Conservation (phyloP, 1,284 basidiomycete species). For the Rhodotorula glutinis region DNA sequence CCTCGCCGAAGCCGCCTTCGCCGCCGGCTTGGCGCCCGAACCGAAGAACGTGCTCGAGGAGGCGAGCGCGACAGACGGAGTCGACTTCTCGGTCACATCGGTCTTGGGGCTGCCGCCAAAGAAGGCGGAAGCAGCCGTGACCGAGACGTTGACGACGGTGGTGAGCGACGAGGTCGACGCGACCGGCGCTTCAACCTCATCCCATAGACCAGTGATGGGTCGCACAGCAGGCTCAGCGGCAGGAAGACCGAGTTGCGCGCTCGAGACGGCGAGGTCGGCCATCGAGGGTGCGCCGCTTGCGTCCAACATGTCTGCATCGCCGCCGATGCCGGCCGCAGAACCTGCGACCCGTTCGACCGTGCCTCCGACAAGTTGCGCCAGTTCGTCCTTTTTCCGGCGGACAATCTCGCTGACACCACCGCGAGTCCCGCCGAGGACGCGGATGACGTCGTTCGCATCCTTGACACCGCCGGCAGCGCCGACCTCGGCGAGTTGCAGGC, state of each 20-base stretch:
- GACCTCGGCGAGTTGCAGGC: constrained; percentile 65
- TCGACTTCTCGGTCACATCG: not conserved
- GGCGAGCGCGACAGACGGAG: constrained; percentile 27
- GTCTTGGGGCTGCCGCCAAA: constrained; percentile 39
- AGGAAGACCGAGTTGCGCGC: constrained; percentile 7
- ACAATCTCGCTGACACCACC: constrained; percentile 54
- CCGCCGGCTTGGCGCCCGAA: not conserved
- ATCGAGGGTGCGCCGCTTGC: not conserved
- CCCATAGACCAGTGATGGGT: constrained; percentile 33
- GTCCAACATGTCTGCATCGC: constrained; percentile 20
- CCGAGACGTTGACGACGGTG: constrained; percentile 11
- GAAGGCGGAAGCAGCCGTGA: constrained; percentile 43
- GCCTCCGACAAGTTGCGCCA: constrained; percentile 28
- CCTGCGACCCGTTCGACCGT: constrained; percentile 52
- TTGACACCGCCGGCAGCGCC: constrained; percentile 52
- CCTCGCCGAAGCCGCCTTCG: constrained; percentile 43
- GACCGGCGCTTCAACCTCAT: constrained; percentile 1
- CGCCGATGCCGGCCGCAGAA: constrained; percentile 14
- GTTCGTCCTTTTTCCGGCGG: constrained; percentile 32
- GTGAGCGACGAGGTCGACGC: constrained; percentile 27
- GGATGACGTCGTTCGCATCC: constrained; percentile 59
- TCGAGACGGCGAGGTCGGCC: not conserved
- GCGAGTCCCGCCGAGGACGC: constrained; percentile 9
- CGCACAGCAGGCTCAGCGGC: constrained; percentile 24
- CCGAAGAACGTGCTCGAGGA: constrained; percentile 53